A percentile compares a stretch with the other conserved stretches of the same genome.
Evolutionary conservation across 2,329 filamentous ascomycete species (phyloP).

Genomic region (Fusarium globosum): DNA sequence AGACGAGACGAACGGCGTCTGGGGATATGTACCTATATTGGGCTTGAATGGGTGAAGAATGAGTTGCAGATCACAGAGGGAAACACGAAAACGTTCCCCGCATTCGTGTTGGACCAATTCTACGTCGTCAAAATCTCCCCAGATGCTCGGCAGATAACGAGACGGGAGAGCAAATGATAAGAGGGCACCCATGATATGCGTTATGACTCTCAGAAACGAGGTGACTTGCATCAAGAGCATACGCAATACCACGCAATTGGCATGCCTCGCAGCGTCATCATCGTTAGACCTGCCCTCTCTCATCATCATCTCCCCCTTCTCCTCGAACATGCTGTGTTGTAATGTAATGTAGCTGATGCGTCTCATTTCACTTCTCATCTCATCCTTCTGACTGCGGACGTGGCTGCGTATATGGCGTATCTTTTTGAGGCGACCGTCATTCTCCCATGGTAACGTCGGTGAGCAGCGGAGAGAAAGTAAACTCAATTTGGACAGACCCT

Average conservation of each 20-base stretch:
- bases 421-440: neutral
- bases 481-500: slow-evolving; percentile 1
- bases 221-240: slow-evolving; percentile 26
- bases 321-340: neutral
- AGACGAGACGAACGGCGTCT: slow-evolving; percentile 22
- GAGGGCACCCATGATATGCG: neutral
- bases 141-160: slow-evolving; percentile 22
- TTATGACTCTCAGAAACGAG: neutral
- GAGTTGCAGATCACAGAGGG: slow-evolving; percentile 12
- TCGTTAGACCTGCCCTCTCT: slow-evolving; percentile 5
- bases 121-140: slow-evolving; percentile 11
- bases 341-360: neutral
- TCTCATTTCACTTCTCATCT: neutral
- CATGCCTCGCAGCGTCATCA: slow-evolving; percentile 23
- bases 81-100: slow-evolving; percentile 13
- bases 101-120: slow-evolving; percentile 29
- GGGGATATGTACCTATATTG: neutral
- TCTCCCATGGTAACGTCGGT: slow-evolving; percentile 31
- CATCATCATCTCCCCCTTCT: neutral
- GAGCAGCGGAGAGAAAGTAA: slow-evolving; percentile 5
- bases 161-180: slow-evolving; percentile 1
- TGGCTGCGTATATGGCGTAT: slow-evolving; percentile 29
- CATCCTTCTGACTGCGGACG: slow-evolving; percentile 18
- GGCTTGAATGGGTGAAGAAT: neutral
- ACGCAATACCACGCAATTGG: slow-evolving; percentile 26